Evolutionary conservation across 2,329 filamentous ascomycete species (phyloP), one percentile per base, ranked within the genome.

Genomic region (Xylariaceae sp.): DNA sequence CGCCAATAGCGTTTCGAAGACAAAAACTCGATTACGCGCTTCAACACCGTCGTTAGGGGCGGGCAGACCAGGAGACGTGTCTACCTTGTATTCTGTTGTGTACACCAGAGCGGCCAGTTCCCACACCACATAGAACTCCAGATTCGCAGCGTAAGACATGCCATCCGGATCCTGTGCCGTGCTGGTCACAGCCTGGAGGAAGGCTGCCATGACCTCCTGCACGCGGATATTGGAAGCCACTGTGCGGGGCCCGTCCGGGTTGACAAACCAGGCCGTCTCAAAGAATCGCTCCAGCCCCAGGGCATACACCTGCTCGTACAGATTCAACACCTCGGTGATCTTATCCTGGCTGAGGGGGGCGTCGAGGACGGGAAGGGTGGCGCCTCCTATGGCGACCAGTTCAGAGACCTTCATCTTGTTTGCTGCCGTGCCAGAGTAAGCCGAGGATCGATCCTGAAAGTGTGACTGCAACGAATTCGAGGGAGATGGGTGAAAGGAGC

Each of bases 201-300:
- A 86, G 14, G 81, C 79, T 6, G 80, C 79, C 65, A 92, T 82
- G 55, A 86, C 80, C 47, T 85, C 82, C 60, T 87, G 75, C n/a
- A 90, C 73, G 28, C 74, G 72, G 28, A 76, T 72, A 64, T 88
- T 75, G 45, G 73, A 70, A 50, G 74, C 73, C 51, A 83, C 71
- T n/a, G 75, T 68, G 53, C 73, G 70, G 13, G 69, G 55, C 36
- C 76, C 77, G 43, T 66, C 66, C 44, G 73, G 69, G 49, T 71
- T 71, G 34, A 75, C 82, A 72, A 90, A 97, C 92, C 92, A 97
- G 28, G 78, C 80, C 6, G 90, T 89, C 69, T 97, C 92, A 56
- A 95, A 81, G 56, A 94, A 86, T 45, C 81, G 80, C 69, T 89
- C 86, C 43, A 94, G 80, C 7, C 84, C 87, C 1, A 80, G 81